Evolutionary conservation across 129 eudicot species (phyloP).

Genomic region (Flaveria sonorensis): DNA sequence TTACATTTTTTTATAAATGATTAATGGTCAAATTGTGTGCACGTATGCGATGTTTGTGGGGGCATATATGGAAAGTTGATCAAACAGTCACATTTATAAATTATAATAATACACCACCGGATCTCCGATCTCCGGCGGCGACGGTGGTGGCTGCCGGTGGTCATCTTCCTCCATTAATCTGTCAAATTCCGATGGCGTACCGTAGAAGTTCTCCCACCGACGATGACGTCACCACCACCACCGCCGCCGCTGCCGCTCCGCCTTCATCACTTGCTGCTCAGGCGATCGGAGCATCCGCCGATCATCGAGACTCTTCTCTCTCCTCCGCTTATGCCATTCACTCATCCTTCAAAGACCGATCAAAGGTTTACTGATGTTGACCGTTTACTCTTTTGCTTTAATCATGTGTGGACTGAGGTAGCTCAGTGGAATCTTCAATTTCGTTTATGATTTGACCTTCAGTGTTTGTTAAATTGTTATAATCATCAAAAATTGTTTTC

Average conservation of each 20-base stretch:
- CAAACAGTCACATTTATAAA: constrained; percentile 13
- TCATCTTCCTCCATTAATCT: no score
- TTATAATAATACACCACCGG: constrained; percentile 1
- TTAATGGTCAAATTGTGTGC: no score
- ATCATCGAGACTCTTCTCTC: constrained; percentile 64
- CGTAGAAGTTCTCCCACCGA: constrained; percentile 44
- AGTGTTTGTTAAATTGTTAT: background rate
- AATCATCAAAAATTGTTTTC: background rate
- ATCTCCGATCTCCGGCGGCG: constrained; percentile 27
- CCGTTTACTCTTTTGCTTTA: background rate
- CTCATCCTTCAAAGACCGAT: constrained; percentile 37
- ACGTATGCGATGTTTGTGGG: background rate
- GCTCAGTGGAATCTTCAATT: background rate
- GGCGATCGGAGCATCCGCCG: constrained; percentile 76
- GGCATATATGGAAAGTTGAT: constrained; percentile 23
- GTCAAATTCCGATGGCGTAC: constrained; percentile 49
- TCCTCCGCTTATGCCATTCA: constrained; percentile 52
- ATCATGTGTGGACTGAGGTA: background rate
- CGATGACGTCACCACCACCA: constrained; percentile 4
- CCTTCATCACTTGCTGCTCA: constrained; percentile 54
- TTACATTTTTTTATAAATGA: no score
- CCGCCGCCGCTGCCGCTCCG: constrained; percentile 27
- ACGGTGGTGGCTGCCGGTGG: constrained; percentile 27
- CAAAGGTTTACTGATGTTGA: constrained; percentile 37
- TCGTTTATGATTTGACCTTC: background rate